Evolutionary conservation across 257 asterid genomes (phyloP).

Genomic region (Parsonsia alboflavescens): DNA sequence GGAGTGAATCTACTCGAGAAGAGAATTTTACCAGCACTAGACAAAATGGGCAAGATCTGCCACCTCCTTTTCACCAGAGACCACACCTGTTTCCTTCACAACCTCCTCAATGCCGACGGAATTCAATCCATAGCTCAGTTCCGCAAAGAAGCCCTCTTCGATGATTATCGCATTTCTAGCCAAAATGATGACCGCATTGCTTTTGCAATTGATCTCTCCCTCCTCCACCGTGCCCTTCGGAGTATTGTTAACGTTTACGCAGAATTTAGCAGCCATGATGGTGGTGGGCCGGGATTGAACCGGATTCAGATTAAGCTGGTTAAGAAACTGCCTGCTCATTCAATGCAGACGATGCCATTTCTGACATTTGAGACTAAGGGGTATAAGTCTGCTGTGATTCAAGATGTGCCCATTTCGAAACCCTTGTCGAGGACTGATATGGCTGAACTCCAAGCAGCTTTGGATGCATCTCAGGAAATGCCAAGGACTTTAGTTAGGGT

Average conservation of each 20-base stretch:
- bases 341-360: slow-evolving; percentile 68
- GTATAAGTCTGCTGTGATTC: slow-evolving; percentile 70
- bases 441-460: slow-evolving; percentile 61
- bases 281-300: slow-evolving; percentile 21
- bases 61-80: slow-evolving; percentile 67
- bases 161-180: slow-evolving; percentile 66
- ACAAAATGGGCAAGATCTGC: slow-evolving; percentile 73
- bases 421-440: slow-evolving; percentile 74
- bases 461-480: slow-evolving; percentile 59
- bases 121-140: slow-evolving; percentile 85
- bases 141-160: slow-evolving; percentile 57
- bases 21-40: slow-evolving; percentile 73
- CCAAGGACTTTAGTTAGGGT: slow-evolving; percentile 64
- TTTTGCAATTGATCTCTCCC: slow-evolving; percentile 73
- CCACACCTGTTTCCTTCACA: slow-evolving; percentile 88
- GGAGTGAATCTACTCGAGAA: slow-evolving; percentile 84
- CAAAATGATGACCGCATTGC: slow-evolving; percentile 69
- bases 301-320: slow-evolving; percentile 67
- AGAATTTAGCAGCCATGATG: slow-evolving; percentile 22
- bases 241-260: slow-evolving; percentile 64
- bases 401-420: slow-evolving; percentile 91
- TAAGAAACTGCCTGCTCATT: slow-evolving; percentile 69
- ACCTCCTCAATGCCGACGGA: slow-evolving; percentile 82
- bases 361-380: slow-evolving; percentile 81
- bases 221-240: slow-evolving; percentile 92